Percentiles rank a stretch among this genome's conserved stretches.
Conservation (phyloP, 2,329 filamentous ascomycete species). For the Monilinia polystroma region DNA sequence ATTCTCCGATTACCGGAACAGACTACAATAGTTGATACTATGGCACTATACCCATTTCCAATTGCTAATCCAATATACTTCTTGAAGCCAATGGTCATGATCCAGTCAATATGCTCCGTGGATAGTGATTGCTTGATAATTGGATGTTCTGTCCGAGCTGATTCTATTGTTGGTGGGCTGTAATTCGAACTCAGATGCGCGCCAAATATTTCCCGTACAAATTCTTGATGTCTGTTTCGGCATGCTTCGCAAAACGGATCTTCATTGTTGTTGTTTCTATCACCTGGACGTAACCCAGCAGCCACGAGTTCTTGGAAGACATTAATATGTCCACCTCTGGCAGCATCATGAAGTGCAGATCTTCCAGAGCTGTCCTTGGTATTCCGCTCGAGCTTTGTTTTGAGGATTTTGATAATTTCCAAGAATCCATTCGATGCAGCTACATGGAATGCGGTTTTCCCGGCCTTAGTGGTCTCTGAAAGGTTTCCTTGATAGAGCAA, state of each 20-base stretch:
- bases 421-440: constrained; percentile 23
- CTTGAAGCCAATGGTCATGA: not conserved
- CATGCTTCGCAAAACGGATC: constrained; percentile 23
- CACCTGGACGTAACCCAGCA: constrained; percentile 1
- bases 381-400: constrained; percentile 19
- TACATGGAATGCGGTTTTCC: too few relatives aligned
- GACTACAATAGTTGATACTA: not conserved
- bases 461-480: too few relatives aligned
- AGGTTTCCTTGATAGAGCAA: too few relatives aligned
- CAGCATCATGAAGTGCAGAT: constrained; percentile 26
- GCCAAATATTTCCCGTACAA: constrained; percentile 23
- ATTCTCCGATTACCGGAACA: accelerated
- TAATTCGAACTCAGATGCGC: constrained; percentile 20
- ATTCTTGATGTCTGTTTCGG: not conserved
- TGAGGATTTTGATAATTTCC: constrained; percentile 22
- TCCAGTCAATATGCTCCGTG: not conserved
- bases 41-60: not conserved
- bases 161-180: not conserved
- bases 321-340: constrained; percentile 10
- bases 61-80: not conserved
- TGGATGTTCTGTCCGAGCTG: not conserved
- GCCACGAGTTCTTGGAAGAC: constrained; percentile 22
- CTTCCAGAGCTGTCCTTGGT: constrained; percentile 21
- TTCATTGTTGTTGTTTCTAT: constrained; percentile 18
- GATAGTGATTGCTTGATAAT: constrained; percentile 14